Percentiles rank a stretch among this genome's conserved stretches.
Evolutionary conservation across 176 grass and related monocot species (phyloP).

Genomic region (Musa troglodytarum): DNA sequence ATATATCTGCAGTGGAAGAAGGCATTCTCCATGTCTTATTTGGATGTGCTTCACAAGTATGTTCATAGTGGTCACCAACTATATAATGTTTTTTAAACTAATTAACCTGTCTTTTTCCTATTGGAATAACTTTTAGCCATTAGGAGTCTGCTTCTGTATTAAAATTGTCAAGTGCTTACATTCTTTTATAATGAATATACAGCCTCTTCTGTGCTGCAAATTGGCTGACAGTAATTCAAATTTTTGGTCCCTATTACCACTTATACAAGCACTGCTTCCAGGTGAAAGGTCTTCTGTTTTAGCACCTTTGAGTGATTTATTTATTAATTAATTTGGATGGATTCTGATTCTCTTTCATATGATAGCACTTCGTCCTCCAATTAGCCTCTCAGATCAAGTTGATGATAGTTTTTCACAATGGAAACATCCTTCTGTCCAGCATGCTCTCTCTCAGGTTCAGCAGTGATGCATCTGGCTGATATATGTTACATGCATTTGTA

Average conservation of each 20-base stretch:
- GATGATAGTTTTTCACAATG: slow-evolving; percentile 83
- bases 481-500: background rate
- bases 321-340: slow-evolving; percentile 7
- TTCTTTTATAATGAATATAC: slow-evolving; percentile 36
- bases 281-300: slow-evolving; percentile 30
- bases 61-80: background rate
- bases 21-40: slow-evolving; percentile 90
- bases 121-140: background rate
- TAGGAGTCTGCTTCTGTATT: background rate
- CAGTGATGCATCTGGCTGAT: background rate
- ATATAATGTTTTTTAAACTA: background rate
- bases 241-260: slow-evolving; percentile 75
- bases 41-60: slow-evolving; percentile 78
- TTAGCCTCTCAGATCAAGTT: slow-evolving; percentile 49
- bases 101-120: background rate
- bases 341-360: slow-evolving; percentile 27
- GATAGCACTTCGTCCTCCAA: slow-evolving; percentile 74
- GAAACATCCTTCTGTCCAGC: slow-evolving; percentile 63
- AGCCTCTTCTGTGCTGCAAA: slow-evolving; percentile 66
- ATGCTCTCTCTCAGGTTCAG: slow-evolving; percentile 78
- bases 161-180: slow-evolving; percentile 10
- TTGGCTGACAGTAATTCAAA: slow-evolving; percentile 70
- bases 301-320: background rate
- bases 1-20: slow-evolving; percentile 81
- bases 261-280: slow-evolving; percentile 93